Evolutionary conservation across 2,329 filamentous ascomycete genomes (phyloP), one percentile per base, ranked within the genome.

Genomic region (Xylaria sp.): DNA sequence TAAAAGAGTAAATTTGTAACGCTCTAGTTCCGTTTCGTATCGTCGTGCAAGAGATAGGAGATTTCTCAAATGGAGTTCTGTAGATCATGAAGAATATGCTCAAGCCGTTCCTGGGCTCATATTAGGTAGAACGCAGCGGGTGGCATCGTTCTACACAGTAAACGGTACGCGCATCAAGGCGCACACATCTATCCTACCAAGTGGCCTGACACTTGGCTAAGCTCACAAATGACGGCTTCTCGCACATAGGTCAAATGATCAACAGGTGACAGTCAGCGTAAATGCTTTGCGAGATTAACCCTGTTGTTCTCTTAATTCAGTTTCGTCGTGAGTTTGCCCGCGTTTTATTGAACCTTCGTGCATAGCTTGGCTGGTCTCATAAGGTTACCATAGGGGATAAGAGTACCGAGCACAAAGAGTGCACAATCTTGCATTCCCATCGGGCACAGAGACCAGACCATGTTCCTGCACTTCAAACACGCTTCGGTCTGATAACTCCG

Each of bases 401-500:
- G n/a, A n/a, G n/a, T n/a, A n/a, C n/a, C n/a, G n/a, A n/a, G 19
- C 36, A 30, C 24, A 27, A 34, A 12, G 32, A 17, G 14, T 24
- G 19, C 34, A 51, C n/a, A 21, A n/a, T 4, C 4, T 27, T n/a
- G 17, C 14, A 53, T 2, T 30, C 39, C n/a, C 34, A 34, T 51
- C 30, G 24, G 34, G 48, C 30, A 65, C 48, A 50, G 34, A 30
- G 1, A 7, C 32, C 47, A 47, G 57, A 12, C 19, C n/a, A n/a
- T 64, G 27, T 32, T 30, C 4, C 14, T 56, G 54, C 53, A 36
- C 39, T 19, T 17, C 27, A 32, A 47, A 53, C 48, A 48, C 12
- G 47, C 14, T 47, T 36, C 56, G 55, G 39, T 60, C 36, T 12
- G 48, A 30, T 34, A 54, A 48, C 34, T 17, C 32, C 53, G 54